Base-by-base conservation (phyloP, 2,329 filamentous ascomycete species). In the Colletotrichum horii region DNA sequence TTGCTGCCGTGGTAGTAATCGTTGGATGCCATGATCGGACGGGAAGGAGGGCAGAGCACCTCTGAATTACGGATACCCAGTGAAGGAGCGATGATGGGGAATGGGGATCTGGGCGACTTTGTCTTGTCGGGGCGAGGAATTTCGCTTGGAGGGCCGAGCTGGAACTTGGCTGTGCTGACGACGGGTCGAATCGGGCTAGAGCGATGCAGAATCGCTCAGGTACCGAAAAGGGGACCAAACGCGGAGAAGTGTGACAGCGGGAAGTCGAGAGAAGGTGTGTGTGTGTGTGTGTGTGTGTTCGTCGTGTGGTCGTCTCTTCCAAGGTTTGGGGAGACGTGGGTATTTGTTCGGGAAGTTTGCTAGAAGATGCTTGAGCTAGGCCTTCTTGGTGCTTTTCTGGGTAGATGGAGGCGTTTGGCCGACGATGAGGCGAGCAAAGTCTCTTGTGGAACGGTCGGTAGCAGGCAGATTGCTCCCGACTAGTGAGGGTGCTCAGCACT, bases 1-100 rank as follows among this genome's bases (percentile, higher is more conserved):
- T 84, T 82, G 79, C 88, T 87, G 84, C 80, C 81, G 75, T 84
- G 78, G 79, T 94, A 94, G 85, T 94, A 94, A 80, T 94, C 91
- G 85, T 92, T 90, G 78, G 90, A 87, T 60, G 91, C 89, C 92
- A 93, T 93, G 79, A 69, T 87, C 75, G 70, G 77, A 38, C 60
- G 69, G 61, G n/a, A 11, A 22, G 43, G 43, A 52, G 43, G 43
- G 43, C 43, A 52, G n/a, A 52, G 43, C 43, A 52, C 43, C 43
- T 52, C 43, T 52, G 43, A 22, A 22, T 52, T 52, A 52, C 43
- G 43, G 43, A 52, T 52, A 52, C 43, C 43, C 43, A 52, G 43
- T n/a, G 38, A 67, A 48, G 65, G 30, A 36, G 52, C 34, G 16
- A 26, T 43, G 52, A 30, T 48, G 52, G 28, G 55, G 71, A 72